Base-by-base conservation (phyloP, 768 basidiomycete genomes). In the Fibroporia radiculosa region DNA sequence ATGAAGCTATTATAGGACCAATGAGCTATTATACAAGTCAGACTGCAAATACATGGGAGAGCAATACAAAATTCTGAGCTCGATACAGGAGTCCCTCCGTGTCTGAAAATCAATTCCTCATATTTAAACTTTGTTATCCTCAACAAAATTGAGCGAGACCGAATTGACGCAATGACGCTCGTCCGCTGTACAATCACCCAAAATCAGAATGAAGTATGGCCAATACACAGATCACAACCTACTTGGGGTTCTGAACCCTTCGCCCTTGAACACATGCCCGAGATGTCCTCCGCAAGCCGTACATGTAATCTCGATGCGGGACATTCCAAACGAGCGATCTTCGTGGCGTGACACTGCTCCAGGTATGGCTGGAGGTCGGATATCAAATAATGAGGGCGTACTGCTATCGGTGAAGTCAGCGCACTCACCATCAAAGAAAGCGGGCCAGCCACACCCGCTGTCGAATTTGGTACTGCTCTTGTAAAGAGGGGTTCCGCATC, bases 371-470 rank as follows among this genome's bases (percentile, higher is more conserved):
- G 49, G 25, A 25, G 32, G 31, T n/a, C 22, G 34, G 20, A 20
- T 11, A 28, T 51, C n/a, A 48, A 43, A 32, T 33, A 8, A 28
- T 18, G 29, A 12, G 40, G 31, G 20, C 27, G 22, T 23, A 12
- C 25, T 19, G 43, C 27, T 13, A 39, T 31, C 25, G 29, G 18
- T 20, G 13, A 28, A 18, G 24, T n/a, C 22, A 14, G 16, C 16
- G 10, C 7, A 54, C 66, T 45, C 49, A 85, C 86, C 86, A 59
- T 95, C 93, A 60, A 84, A 97, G 74, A 96, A 97, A 1, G 93
- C 90, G n/a, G 93, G 93, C 93, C 93, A 97, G 19, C 93, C 93
- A 56, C 90, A 95, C 6, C 91, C 90, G 47, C 88, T 92, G 55
- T 84, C 74, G 65, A 95, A 96, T 66, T 96, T 96, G 52, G 90